A percentile compares a stretch with the other conserved stretches of the same genome.
Conservation (phyloP, 345 rosid genomes). For the Camelina neglecta region DNA sequence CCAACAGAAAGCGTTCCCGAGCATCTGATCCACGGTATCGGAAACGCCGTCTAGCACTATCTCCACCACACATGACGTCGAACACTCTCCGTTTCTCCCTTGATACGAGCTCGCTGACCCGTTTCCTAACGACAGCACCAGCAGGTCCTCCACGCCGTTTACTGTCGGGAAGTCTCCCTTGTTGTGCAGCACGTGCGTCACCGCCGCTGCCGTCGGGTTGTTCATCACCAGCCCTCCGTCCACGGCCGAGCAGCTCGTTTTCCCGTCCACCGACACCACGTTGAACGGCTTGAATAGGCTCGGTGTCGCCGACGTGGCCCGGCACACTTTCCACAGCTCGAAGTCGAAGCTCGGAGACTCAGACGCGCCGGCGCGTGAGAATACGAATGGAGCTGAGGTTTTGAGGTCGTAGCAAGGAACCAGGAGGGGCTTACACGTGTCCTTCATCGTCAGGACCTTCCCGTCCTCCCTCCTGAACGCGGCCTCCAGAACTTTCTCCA, state of each 20-base stretch:
- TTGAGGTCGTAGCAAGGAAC: constrained; percentile 96
- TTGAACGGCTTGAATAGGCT: constrained; percentile 78
- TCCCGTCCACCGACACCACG: constrained; percentile 75
- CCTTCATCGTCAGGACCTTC: constrained; percentile 67
- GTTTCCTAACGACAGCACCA: constrained; percentile 85
- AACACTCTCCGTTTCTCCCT: constrained; percentile 65
- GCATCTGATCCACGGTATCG: constrained; percentile 92
- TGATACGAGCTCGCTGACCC: constrained; percentile 48
- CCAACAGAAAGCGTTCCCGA: constrained; percentile 94
- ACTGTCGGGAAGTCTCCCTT: constrained; percentile 88
- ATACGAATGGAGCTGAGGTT: constrained; percentile 93
- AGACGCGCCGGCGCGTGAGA: constrained; percentile 94
- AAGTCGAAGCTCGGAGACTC: constrained; percentile 92
- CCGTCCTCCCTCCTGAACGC: constrained; percentile 70
- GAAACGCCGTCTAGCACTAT: constrained; percentile 90
- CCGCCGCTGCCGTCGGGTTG: constrained; percentile 94
- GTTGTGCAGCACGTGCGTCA: constrained; percentile 96
- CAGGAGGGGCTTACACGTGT: constrained; percentile 93
- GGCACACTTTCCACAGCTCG: constrained; percentile 89
- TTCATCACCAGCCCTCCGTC: constrained; percentile 98
- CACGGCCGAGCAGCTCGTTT: constrained; percentile 75
- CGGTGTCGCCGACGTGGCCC: constrained; percentile 91
- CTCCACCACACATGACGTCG: constrained; percentile 70
- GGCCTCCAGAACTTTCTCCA: constrained; percentile 68
- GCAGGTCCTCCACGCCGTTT: constrained; percentile 84